These are phyloP conservation scores for Chenopodium berlandieri DNA, from an alignment of 148 eudicot genomes.

Conservation along the genomic window DNA sequence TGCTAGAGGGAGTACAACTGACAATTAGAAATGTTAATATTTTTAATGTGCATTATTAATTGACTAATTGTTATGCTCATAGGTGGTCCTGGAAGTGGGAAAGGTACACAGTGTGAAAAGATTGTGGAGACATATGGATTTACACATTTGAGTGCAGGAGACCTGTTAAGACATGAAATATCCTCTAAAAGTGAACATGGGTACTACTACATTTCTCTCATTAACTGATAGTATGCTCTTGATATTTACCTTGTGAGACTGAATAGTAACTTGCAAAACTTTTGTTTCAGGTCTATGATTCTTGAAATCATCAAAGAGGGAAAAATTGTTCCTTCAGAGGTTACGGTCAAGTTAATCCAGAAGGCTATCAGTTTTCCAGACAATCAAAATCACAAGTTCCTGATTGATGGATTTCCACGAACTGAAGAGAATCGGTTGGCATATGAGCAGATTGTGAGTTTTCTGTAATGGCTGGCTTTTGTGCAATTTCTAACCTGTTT, in stretches of 20 bases:
- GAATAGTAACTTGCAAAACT: slow-evolving; percentile 19
- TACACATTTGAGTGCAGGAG: slow-evolving; percentile 92
- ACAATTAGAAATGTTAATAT: slow-evolving; percentile 8
- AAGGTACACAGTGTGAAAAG: slow-evolving; percentile 86
- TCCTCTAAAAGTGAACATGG: slow-evolving; percentile 61
- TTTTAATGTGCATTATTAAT: not conserved
- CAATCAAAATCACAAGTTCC: slow-evolving; percentile 66
- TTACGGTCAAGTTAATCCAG: slow-evolving; percentile 74
- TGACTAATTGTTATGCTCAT: slow-evolving; percentile 20
- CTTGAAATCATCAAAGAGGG: slow-evolving; percentile 79
- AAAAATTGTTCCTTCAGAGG: slow-evolving; percentile 88
- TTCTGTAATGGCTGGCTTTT: not conserved
- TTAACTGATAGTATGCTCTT: slow-evolving; percentile 15
- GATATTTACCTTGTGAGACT: slow-evolving; percentile 21
- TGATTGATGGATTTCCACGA: slow-evolving; percentile 96
- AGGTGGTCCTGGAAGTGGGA: slow-evolving; percentile 99
- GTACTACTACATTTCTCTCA: slow-evolving; percentile 35
- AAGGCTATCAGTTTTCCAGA: slow-evolving; percentile 59
- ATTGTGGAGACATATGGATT: slow-evolving; percentile 82
- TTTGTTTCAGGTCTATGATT: slow-evolving; percentile 67
- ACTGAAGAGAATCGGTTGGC: slow-evolving; percentile 83
- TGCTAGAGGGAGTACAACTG: slow-evolving; percentile 7
- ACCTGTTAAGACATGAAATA: slow-evolving; percentile 77
- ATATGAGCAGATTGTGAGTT: slow-evolving; percentile 82
- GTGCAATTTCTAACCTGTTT: not conserved